These are phyloP conservation scores for Trichophyton benhamiae DNA, from an alignment of 2,329 filamentous ascomycete genomes.

Conservation along the genomic window DNA sequence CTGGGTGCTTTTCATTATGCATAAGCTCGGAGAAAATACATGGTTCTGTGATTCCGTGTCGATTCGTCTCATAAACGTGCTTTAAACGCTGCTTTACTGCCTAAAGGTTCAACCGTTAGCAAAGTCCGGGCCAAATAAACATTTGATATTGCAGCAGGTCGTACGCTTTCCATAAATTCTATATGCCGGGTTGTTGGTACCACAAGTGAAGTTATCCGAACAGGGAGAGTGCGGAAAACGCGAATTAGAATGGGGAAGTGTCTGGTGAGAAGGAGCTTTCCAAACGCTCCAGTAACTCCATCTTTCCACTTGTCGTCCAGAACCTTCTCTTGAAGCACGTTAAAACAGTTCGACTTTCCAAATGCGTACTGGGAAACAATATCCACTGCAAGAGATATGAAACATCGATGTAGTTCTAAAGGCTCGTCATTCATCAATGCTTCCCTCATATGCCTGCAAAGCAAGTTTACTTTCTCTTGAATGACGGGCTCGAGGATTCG, in stretches of 20 bases:
- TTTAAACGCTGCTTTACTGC: background rate
- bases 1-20: slow-evolving; percentile 12
- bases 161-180: background rate
- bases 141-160: background rate
- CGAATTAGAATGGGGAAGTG: background rate
- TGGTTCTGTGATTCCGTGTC: background rate
- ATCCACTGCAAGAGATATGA: background rate
- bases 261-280: background rate
- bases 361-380: background rate
- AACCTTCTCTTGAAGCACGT: background rate
- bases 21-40: background rate
- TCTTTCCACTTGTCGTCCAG: background rate
- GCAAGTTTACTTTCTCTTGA: slow-evolving; percentile 11
- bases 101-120: background rate
- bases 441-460: slow-evolving; percentile 3
- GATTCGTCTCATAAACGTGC: background rate
- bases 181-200: background rate
- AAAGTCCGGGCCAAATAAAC: too few relatives aligned
- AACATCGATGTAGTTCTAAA: background rate
- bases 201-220: background rate
- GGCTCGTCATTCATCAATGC: background rate
- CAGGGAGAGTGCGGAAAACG: background rate
- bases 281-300: background rate
- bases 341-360: background rate
- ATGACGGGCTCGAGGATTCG: slow-evolving; percentile 13